Evolutionary conservation across 2,329 filamentous ascomycete species (phyloP), one percentile per base, ranked within the genome.

Genomic region (Myriangium duriaei): DNA sequence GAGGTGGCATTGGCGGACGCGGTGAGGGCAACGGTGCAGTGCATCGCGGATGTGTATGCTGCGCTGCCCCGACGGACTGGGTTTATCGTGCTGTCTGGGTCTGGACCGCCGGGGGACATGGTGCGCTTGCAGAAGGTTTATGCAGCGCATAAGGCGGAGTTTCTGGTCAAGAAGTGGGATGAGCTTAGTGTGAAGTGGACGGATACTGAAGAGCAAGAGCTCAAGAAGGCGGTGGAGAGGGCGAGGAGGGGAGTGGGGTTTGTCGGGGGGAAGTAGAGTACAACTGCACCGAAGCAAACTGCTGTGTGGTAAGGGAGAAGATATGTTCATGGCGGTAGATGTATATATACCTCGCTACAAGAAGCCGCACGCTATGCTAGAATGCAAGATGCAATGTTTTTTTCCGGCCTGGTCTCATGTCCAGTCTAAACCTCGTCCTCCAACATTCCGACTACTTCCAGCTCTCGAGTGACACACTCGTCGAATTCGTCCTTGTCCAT

Each of bases 401-500:
- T 26, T 7, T n/a, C n/a, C n/a, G n/a, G n/a, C n/a, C n/a, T n/a
- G n/a, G n/a, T n/a, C n/a, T n/a, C n/a, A n/a, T n/a, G n/a, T n/a
- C n/a, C n/a, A n/a, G n/a, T n/a, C 21, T 26, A 26, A 7, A 7
- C 21, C 21, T 26, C 26, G 16, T 39, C 69, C 51, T 85, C 81
- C 54, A 85, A 67, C 62, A 87, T 63, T 15, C 67, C 67, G 47
- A 88, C 57, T 46, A 80, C 67, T 40, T 84, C 78, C 41, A 88
- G 59, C 60, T 88, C 83, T 14, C 71, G 75, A 56, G 68, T 71
- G 10, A 88, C 71, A 43, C 87, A 66, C 36, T 72, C 65, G 56
- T 81, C 77, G 58, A 88, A 91, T 54, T 88, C 82, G 21, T 74
- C 72, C 31, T 76, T 65, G 35, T 81, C 74, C 47, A 91, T 86